Conservation (phyloP, 78 protist species). For the Dictyostelium brefeldianum region DNA sequence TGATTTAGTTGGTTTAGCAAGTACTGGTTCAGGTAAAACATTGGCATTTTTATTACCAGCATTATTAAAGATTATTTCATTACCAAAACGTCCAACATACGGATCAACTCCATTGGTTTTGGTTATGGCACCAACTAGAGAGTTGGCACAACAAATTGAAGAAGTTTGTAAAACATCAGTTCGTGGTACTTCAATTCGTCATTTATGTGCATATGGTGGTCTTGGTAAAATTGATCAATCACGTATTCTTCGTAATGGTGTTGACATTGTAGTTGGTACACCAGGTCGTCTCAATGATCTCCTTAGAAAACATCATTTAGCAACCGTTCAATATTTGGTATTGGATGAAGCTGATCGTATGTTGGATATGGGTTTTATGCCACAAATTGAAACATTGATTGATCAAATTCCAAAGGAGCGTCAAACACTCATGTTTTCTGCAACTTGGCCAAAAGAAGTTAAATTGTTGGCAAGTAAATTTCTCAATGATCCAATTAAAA, state of each 20-base stretch:
- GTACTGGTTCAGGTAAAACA: constrained; percentile 99
- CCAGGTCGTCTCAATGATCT: constrained; percentile 98
- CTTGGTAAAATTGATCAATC: constrained; percentile 83
- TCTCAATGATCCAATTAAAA: constrained; percentile 81
- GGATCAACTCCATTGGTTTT: constrained; percentile 94
- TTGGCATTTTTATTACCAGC: constrained; percentile 97
- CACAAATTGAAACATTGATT: constrained; percentile 92
- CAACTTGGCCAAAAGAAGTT: constrained; percentile 99
- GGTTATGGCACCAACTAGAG: constrained; percentile 98
- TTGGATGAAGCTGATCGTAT: constrained; percentile 99
- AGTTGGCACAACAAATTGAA: constrained; percentile 97
- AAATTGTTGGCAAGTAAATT: constrained; percentile 83
- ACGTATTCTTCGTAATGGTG: constrained; percentile 87
- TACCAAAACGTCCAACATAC: constrained; percentile 52
- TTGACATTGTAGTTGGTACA: constrained; percentile 93
- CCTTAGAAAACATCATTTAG: constrained; percentile 28
- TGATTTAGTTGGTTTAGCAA: constrained; percentile 87
- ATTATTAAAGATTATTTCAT: constrained; percentile 65
- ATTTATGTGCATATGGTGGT: constrained; percentile 93
- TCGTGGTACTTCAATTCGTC: constrained; percentile 52
- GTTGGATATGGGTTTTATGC: constrained; percentile 99
- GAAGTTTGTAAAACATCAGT: constrained; percentile 44
- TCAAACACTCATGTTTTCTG: constrained; percentile 99
- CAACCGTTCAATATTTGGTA: constrained; percentile 85
- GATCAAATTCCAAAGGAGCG: constrained; percentile 95